Evolutionary conservation across 352 stramenopile species (phyloP), one percentile per base, ranked within the genome.

Genomic region (Globisporangium rhizosaccharum): DNA sequence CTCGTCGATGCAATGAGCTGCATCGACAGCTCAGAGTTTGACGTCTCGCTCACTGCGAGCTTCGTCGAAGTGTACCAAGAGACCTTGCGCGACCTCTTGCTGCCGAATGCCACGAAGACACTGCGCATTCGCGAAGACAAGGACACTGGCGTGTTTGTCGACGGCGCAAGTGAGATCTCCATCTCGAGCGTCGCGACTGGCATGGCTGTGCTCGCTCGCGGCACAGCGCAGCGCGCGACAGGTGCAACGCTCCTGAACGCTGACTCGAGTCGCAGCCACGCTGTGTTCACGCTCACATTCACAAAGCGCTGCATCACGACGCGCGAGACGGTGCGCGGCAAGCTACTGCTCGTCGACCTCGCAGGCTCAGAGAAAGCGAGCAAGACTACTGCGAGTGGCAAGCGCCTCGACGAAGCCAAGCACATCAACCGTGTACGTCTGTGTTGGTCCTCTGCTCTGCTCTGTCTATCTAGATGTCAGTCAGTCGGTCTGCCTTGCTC

Each of bases 51-150:
- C 36, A 76, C 62, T 0, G 75, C 72, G 1, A 86, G 75, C 26
- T 85, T 84, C 55, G 51, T 88, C 28, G 82, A 92, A 56, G 71
- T 92, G n/a, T 88, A 90, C 39, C 78, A 89, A 44, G 82, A 92
- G 56, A 74, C 56, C 14, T 51, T 90, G 26, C 72, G 76, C 2
- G 82, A 90, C 63, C 30, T 36, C 30, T 61, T 92, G 57, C 60
- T 92, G 28, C 49, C 70, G 18, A 36, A 68, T 72, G 0, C 54
- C 60, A 56, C 5, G 49, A 42, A 0, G 18, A 17, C 20, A 48
- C 36, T 88, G 54, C 61, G 66, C 10, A 73, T 89, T 12, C 74
- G 79, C 42, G 79, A 87, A 54, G 70, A 81, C 57, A 65, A 62
- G 37, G 55, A 62, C 0, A 51, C 48, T 9, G 54, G 69, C 18